These are phyloP conservation scores for Aureobasidium namibiae DNA, from an alignment of 2,329 filamentous ascomycete species.

Conservation along the genomic window DNA sequence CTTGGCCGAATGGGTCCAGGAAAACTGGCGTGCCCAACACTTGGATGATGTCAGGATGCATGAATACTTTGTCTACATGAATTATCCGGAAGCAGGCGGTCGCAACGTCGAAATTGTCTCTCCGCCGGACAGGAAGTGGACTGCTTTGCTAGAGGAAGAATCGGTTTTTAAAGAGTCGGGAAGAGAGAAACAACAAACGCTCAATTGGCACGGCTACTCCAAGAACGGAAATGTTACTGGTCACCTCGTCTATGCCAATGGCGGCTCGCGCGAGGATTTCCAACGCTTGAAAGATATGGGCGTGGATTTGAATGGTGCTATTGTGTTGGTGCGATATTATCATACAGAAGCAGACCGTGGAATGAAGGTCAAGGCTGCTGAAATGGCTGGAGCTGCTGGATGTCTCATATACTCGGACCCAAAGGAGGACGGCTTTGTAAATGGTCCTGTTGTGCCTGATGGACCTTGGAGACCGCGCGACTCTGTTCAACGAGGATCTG, in stretches of 20 bases:
- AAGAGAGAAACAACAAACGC: constrained; percentile 56
- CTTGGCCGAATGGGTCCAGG: constrained; percentile 74
- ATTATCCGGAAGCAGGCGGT: constrained; percentile 74
- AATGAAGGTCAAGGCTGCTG: constrained; percentile 83
- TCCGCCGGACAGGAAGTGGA: constrained; percentile 60
- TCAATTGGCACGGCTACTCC: constrained; percentile 81
- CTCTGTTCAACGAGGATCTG: constrained; percentile 73
- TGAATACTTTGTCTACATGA: constrained; percentile 70
- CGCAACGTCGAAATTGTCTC: constrained; percentile 74
- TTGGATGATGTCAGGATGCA: constrained; percentile 71
- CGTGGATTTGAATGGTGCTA: constrained; percentile 67
- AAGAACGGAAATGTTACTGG: constrained; percentile 79
- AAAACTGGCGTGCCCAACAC: constrained; percentile 61
- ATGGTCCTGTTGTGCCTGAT: constrained; percentile 64
- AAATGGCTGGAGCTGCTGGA: constrained; percentile 75
- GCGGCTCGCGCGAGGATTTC: constrained; percentile 80
- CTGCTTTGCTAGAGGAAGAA: constrained; percentile 76
- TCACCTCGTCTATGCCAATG: constrained; percentile 85
- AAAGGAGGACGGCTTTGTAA: constrained; percentile 68
- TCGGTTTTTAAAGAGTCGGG: constrained; percentile 52
- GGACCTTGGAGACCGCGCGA: constrained; percentile 75
- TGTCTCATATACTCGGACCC: constrained; percentile 93
- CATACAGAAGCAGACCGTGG: constrained; percentile 64
- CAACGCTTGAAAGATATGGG: constrained; percentile 60
- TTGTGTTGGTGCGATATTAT: constrained; percentile 75